Evolutionary conservation across 768 basidiomycete species (phyloP), one percentile per base, ranked within the genome.

Genomic region (Mycena amicta): DNA sequence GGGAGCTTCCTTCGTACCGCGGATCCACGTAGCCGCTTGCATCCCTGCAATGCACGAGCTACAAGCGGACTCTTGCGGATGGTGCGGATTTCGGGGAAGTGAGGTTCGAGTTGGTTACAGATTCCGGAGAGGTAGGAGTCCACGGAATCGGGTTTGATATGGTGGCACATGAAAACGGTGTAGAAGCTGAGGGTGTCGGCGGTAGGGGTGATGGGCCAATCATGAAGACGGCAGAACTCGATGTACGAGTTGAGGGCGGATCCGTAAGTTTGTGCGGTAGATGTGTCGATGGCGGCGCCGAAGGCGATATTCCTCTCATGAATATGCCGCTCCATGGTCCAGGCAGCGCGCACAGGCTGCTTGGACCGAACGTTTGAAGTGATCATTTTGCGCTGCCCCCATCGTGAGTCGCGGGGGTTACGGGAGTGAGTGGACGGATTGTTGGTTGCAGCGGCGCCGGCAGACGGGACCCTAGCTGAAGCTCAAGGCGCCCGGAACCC

Each of bases 51-150:
- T 50, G 0, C 69, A 12, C 59, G 37, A 0, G 12, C 0, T 8
- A 75, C 72, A 2, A 70, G 53, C 2, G 56, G 43, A 13, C 57
- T 51, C 4, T 50, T 39, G 15, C 70, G 65, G 3, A 30, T 41
- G 1, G 2, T 2, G 16, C 67, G 64, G 3, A 76, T 67, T 5
- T 63, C 4, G 2, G 76, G 75, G 53, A 66, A 78, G 11, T 63
- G 58, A 0, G 65, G 5, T 49, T 76, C 72, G 0, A 79, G 69
- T 20, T 70, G 56, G 28, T 68, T 71, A 55, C 71, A 71, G 20
- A 76, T 75, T 8, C 77, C 75, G 4, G 74, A 75, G 0, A 80
- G 63, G 57, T 80, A 80, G 4, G 57, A 47, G 47, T 55, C 50
- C 26, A 72, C 68, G 0, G 73, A 71, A 3, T 37, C n/a, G 5